A percentile compares a stretch with the other conserved stretches of the same genome.
Conservation (phyloP, 331 rosid genomes). For the Pyrus hybrid region DNA sequence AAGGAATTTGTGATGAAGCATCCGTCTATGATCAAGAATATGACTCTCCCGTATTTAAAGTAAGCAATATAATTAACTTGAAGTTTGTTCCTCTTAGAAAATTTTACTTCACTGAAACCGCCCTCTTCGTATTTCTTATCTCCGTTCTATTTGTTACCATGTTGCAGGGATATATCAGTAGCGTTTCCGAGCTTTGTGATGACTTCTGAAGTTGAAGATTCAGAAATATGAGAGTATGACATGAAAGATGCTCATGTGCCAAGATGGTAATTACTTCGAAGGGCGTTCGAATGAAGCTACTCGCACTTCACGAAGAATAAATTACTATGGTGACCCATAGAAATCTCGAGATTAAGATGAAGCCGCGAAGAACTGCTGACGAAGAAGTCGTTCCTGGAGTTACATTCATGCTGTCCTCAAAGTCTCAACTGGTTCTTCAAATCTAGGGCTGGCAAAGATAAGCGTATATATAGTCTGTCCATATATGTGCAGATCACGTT, state of each 20-base stretch:
- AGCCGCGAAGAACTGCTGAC: neutral
- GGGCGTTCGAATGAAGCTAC: neutral
- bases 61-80: conserved; percentile 22
- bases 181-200: conserved; percentile 78
- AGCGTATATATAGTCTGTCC: neutral
- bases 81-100: neutral
- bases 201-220: conserved; percentile 52
- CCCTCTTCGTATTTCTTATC: too few species aligned
- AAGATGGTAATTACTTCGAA: neutral
- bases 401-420: conserved; percentile 1
- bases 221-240: conserved; percentile 17
- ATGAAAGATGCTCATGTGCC: neutral
- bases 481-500: neutral
- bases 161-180: conserved; percentile 69
- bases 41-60: conserved; percentile 90
- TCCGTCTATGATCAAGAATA: conserved; percentile 80
- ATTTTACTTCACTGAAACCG: too few species aligned
- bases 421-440: conserved; percentile 1
- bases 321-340: neutral
- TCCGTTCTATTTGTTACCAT: neutral
- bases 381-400: conserved; percentile 1
- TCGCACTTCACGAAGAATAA: neutral
- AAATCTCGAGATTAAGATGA: neutral
- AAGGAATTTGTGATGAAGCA: conserved; percentile 63
- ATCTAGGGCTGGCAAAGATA: neutral